Conservation (phyloP, 2,329 filamentous ascomycete genomes). For the Esteya vermicola region DNA sequence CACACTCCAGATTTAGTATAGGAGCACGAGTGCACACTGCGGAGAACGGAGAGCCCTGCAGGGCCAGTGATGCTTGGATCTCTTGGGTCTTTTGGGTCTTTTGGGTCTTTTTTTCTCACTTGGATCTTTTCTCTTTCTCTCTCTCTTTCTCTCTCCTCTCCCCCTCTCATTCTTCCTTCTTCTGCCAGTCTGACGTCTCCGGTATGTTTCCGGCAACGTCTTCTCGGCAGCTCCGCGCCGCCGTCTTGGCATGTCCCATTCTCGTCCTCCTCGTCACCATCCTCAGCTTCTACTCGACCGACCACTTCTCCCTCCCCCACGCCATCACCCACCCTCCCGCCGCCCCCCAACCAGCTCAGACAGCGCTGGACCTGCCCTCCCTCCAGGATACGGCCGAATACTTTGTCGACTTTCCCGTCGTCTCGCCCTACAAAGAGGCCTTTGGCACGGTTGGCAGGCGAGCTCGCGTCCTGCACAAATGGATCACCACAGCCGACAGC, state of each 20-base stretch:
- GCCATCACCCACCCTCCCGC: background rate
- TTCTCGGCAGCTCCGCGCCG: slow-evolving; percentile 4
- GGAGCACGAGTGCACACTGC: too few relatives aligned
- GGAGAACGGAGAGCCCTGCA: too few relatives aligned
- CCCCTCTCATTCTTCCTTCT: background rate
- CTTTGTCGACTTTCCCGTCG: slow-evolving; percentile 2
- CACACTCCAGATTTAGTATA: too few relatives aligned
- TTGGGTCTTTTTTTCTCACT: too few relatives aligned
- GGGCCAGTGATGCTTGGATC: too few relatives aligned
- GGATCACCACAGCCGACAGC: background rate
- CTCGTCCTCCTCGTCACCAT: background rate
- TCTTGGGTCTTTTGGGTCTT: too few relatives aligned
- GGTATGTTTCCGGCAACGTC: background rate
- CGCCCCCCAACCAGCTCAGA: background rate
- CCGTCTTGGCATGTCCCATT: too few relatives aligned
- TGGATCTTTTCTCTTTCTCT: too few relatives aligned
- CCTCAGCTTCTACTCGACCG: background rate
- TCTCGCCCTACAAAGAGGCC: background rate
- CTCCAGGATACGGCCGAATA: background rate
- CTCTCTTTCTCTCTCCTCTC: too few relatives aligned
- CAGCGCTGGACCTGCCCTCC: background rate
- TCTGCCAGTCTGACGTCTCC: background rate
- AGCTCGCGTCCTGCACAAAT: background rate
- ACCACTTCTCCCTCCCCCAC: background rate
- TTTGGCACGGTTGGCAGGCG: slow-evolving; percentile 3